Evolutionary conservation across 1,139 yeast species (phyloP), one percentile per base, ranked within the genome.

Genomic region (Hanseniaspora uvarum): DNA sequence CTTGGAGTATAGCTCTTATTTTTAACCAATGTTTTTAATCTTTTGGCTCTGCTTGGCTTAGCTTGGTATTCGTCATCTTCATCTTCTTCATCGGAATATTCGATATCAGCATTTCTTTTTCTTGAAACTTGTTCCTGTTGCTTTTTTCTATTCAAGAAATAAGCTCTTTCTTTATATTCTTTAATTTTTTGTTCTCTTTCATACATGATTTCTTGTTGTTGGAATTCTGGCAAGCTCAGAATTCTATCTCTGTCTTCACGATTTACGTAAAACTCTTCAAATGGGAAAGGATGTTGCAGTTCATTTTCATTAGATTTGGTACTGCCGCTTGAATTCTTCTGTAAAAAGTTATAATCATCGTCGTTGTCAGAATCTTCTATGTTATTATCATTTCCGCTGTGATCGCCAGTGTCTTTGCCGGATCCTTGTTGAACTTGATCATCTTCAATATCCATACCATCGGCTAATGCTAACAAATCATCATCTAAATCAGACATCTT

Each of bases 161-260:
- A 81, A 64, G 78, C 78, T 66, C 86, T 79, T 69, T 92, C 97
- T 56, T 84, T 81, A 68, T 75, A 88, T 59, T 83, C 79, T 66
- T 89, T 95, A 81, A 87, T 80, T 61, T 86, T 94, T 68, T 88
- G 96, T 5, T 86, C 78, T 68, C 99, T 86, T 57, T 92, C 97
- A 62, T 86, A 94, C 57, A 92, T 76, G 56, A 87, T 79, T 61
- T 86, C 82, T 72, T 92, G 98, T 63, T 97, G 81, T 63, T 85
- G 85, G 66, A 92, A 79, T 73, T 94, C 98, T 57, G 92, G 94
- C 81, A 92, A 76, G 1, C 76, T 74, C 63, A 83, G 81, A 59
- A 92, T 72, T 52, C 72, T 65, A 5, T 72, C 80, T 57, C 87
- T 76, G 68, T 94, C 99, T 8, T 72, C 75, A 56, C 82, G 95